These are phyloP conservation scores for Clavaria fumosa DNA, from an alignment of 768 basidiomycete genomes.

Conservation along the genomic window DNA sequence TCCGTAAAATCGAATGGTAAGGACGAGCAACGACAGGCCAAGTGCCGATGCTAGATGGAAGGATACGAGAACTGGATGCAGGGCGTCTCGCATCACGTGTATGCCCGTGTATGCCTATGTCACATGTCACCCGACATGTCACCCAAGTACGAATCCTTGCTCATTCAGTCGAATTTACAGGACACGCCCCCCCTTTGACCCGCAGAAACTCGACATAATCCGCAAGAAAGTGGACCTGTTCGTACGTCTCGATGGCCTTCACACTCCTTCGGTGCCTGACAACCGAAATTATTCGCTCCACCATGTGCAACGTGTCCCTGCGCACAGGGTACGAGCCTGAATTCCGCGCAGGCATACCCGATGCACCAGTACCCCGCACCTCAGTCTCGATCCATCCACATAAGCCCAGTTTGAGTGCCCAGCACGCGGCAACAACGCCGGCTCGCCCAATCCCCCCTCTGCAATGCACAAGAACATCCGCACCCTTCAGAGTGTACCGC, in stretches of 20 bases:
- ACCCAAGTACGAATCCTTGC: too few relatives aligned
- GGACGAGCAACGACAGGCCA: too few relatives aligned
- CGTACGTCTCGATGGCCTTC: constrained; percentile 89
- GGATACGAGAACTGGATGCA: too few relatives aligned
- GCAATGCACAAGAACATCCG: constrained; percentile 73
- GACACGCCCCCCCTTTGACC: too few relatives aligned
- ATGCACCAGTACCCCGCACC: not conserved
- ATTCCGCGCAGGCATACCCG: too few relatives aligned
- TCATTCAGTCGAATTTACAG: too few relatives aligned
- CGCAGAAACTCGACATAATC: constrained; percentile 57
- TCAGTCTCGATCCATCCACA: constrained; percentile 44
- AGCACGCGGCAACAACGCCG: constrained; percentile 82
- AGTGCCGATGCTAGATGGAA: too few relatives aligned
- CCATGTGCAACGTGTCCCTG: constrained; percentile 43
- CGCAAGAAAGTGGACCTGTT: constrained; percentile 76
- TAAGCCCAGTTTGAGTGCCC: constrained; percentile 86
- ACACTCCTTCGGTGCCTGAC: constrained; percentile 63
- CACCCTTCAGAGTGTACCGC: constrained; percentile 57
- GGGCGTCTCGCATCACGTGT: too few relatives aligned
- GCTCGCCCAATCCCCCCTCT: constrained; percentile 91
- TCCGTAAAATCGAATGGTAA: too few relatives aligned
- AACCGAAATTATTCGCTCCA: constrained; percentile 58
- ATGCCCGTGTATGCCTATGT: too few relatives aligned
- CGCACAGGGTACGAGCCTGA: constrained; percentile 2
- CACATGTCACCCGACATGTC: too few relatives aligned